Conservation (phyloP, 441 rosid genomes). For the Populus hybrid region DNA sequence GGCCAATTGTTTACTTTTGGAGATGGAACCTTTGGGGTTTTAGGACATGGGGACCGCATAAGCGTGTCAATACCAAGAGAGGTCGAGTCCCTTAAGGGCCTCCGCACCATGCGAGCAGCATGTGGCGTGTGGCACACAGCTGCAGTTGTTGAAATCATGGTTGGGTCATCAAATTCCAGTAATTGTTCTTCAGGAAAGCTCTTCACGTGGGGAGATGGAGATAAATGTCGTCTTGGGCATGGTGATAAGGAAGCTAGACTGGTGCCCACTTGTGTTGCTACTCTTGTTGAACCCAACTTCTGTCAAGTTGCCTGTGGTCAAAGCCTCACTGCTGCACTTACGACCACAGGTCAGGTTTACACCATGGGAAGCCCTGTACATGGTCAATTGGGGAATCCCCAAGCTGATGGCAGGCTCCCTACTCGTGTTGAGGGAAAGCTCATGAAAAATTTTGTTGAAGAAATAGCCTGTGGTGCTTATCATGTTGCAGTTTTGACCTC, state of each 20-base stretch:
- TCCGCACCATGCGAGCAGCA: slow-evolving; percentile 88
- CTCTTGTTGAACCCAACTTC: slow-evolving; percentile 92
- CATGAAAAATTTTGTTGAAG: slow-evolving; percentile 78
- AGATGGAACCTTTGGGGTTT: slow-evolving; percentile 96
- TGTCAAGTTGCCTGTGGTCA: slow-evolving; percentile 96
- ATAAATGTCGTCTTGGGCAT: slow-evolving; percentile 95
- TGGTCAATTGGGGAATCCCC: slow-evolving; percentile 95
- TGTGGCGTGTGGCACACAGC: slow-evolving; percentile 99
- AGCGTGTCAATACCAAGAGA: slow-evolving; percentile 83
- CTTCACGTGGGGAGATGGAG: slow-evolving; percentile 99
- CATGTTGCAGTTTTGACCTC: slow-evolving; percentile 93
- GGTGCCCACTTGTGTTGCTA: slow-evolving; percentile 94
- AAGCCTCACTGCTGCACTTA: slow-evolving; percentile 85
- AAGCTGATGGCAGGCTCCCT: slow-evolving; percentile 84
- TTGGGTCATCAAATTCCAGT: slow-evolving; percentile 82
- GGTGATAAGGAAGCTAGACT: slow-evolving; percentile 89
- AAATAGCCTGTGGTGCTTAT: slow-evolving; percentile 92
- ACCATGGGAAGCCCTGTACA: slow-evolving; percentile 94
- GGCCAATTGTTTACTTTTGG: slow-evolving; percentile 97
- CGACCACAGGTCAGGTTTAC: slow-evolving; percentile 86
- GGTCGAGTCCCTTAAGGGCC: slow-evolving; percentile 94
- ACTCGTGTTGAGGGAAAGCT: slow-evolving; percentile 84
- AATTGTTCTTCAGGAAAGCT: slow-evolving; percentile 92
- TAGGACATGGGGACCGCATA: slow-evolving; percentile 90
- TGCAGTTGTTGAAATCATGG: slow-evolving; percentile 99